These are phyloP conservation scores for Phytophthora meadii DNA, from an alignment of 352 stramenopile genomes.

Conservation along the genomic window DNA sequence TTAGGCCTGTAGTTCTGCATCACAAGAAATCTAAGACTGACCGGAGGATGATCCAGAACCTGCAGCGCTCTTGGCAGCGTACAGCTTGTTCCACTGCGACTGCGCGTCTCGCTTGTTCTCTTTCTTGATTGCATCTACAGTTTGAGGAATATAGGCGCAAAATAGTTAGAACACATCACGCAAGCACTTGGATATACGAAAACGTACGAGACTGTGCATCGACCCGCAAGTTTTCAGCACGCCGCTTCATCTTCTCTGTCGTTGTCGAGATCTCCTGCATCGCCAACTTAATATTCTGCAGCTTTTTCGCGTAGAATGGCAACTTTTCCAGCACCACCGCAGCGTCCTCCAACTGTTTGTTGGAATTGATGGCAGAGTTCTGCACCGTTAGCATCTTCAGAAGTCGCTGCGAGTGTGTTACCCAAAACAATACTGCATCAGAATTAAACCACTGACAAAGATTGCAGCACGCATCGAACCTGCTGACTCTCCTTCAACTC, in stretches of 20 bases:
- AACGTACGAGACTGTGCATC: slow-evolving; percentile 80
- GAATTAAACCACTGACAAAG: not conserved
- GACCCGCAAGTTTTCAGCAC: slow-evolving; percentile 69
- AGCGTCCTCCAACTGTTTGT: slow-evolving; percentile 65
- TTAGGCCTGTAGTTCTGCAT: slow-evolving; percentile 1
- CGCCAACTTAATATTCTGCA: slow-evolving; percentile 65
- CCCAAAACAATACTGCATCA: slow-evolving; percentile 10
- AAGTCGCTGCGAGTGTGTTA: slow-evolving; percentile 45
- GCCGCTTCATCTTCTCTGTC: slow-evolving; percentile 78
- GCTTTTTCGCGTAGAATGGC: slow-evolving; percentile 70
- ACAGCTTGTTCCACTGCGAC: slow-evolving; percentile 83
- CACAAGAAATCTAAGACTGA: slow-evolving; percentile 16
- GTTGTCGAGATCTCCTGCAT: slow-evolving; percentile 67
- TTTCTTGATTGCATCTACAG: slow-evolving; percentile 81
- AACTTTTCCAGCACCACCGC: slow-evolving; percentile 75
- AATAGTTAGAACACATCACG: not conserved
- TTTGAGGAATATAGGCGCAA: too few species aligned
- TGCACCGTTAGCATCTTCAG: slow-evolving; percentile 57
- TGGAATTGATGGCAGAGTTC: slow-evolving; percentile 56
- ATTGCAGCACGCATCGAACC: slow-evolving; percentile 7
- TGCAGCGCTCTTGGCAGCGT: slow-evolving; percentile 61
- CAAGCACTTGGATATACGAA: not conserved
- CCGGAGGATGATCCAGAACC: slow-evolving; percentile 2
- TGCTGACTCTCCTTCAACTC: slow-evolving; percentile 65
- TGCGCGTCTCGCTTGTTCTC: slow-evolving; percentile 78